phyloP scores from a whole-genome alignment of 805 yeast genomes.

The Wickerhamomyces chaumierensis region DNA sequence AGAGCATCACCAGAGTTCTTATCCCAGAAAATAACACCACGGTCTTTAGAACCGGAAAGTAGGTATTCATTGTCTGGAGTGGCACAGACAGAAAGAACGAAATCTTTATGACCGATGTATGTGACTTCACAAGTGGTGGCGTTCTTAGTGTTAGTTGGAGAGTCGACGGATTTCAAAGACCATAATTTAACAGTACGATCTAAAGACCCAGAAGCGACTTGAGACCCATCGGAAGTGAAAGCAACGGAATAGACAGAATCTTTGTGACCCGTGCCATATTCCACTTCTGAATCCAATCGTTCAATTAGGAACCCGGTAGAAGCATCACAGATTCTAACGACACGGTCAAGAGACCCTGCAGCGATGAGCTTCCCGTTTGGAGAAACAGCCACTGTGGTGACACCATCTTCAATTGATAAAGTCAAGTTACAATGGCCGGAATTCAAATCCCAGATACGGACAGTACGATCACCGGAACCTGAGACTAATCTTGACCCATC shows the following conservation, averaged over 20 bases:
- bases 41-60: slow-evolving; percentile 89
- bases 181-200: slow-evolving; percentile 94
- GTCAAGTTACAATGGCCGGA: slow-evolving; percentile 84
- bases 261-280: slow-evolving; percentile 85
- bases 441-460: slow-evolving; percentile 90
- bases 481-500: slow-evolving; percentile 88
- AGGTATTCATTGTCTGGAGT: slow-evolving; percentile 90
- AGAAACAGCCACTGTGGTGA: slow-evolving; percentile 93
- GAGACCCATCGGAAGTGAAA: slow-evolving; percentile 83
- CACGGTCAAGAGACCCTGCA: slow-evolving; percentile 91
- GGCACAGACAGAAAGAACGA: slow-evolving; percentile 86
- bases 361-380: slow-evolving; percentile 93
- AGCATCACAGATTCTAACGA: slow-evolving; percentile 96
- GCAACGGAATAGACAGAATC: slow-evolving; percentile 94
- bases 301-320: slow-evolving; percentile 86
- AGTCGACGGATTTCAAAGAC: slow-evolving; percentile 60
- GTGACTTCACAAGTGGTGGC: slow-evolving; percentile 74
- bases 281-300: slow-evolving; percentile 81
- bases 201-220: slow-evolving; percentile 87
- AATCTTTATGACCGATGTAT: slow-evolving; percentile 92
- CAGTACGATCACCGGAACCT: slow-evolving; percentile 95
- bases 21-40: slow-evolving; percentile 97
- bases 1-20: slow-evolving; percentile 83
- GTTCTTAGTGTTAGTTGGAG: slow-evolving; percentile 27
- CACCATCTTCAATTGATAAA: slow-evolving; percentile 91